Evolutionary conservation across 176 grass and related monocot species (phyloP), one percentile per base, ranked within the genome.

Genomic region (Carex pumila): DNA sequence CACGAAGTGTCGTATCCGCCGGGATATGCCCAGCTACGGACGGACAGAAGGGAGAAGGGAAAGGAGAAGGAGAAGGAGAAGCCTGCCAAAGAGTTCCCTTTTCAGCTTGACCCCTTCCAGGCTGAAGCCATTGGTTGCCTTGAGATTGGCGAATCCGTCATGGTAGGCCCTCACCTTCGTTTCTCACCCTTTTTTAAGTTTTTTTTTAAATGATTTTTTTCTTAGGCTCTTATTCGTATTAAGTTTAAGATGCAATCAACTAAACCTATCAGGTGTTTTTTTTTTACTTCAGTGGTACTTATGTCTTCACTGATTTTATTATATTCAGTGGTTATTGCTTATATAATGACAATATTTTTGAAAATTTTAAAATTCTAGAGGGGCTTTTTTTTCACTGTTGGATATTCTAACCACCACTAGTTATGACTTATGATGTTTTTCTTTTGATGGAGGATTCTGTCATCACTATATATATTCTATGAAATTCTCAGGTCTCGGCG

Each of bases 31-130:
- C 84, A 58, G 58, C 63, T 36, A 67, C 68, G 18, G 15, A 54
- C 64, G 70, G 79, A 8, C 18, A 87, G 76, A 80, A 81, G 0
- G 89, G 36, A 62, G 47, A 81, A 49, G 8, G 77, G 29, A 19
- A 80, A 80, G 57, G 73, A 77, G 86, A 81, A 1, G 88, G 29
- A 56, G 72, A 82, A 1, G 88, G 29, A 55, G 73, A 82, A 55
- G 4, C 88, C 95, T 12, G 92, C 95, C 9, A 94, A 90, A 83
- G 84, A 89, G 22, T 98, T 93, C 68, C 91, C 91, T 0, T 98
- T 98, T 71, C 85, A 91, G 91, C 91, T 98, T 15, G 95, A 98
- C 49, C 91, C 92, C 6, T 98, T 98, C 89, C 95, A 98, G 86
- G 68, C 84, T 15, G 95, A 98, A 87, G 71, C 88, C 52, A 87